These are phyloP conservation scores for Beverwykella pulmonaria DNA, from an alignment of 495 filamentous ascomycete genomes.

Conservation along the genomic window DNA sequence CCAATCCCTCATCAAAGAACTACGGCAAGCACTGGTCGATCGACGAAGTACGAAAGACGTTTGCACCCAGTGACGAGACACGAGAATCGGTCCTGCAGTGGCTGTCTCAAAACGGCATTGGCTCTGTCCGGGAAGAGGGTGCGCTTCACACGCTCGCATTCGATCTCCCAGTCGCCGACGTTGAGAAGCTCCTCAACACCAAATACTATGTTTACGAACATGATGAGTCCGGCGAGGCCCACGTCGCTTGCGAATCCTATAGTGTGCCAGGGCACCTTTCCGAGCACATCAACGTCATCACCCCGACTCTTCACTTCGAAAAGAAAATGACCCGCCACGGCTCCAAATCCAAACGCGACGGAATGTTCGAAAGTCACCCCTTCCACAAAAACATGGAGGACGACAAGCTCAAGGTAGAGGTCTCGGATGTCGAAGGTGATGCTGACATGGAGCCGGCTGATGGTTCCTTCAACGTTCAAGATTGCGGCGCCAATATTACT, in stretches of 20 bases:
- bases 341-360: slow-evolving; percentile 22
- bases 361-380: slow-evolving; percentile 49
- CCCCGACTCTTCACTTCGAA: slow-evolving; percentile 58
- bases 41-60: slow-evolving; percentile 46
- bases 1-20: slow-evolving; percentile 47
- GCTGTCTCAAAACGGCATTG: slow-evolving; percentile 46
- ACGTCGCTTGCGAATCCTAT: slow-evolving; percentile 50
- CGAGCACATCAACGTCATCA: slow-evolving; percentile 64
- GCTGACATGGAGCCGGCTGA: neutral
- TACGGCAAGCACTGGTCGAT: slow-evolving; percentile 49
- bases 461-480: slow-evolving; percentile 4
- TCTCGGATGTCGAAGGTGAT: neutral
- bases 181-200: slow-evolving; percentile 50
- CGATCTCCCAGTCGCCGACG: slow-evolving; percentile 42
- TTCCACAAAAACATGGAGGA: slow-evolving; percentile 35
- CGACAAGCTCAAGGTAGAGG: neutral
- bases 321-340: neutral
- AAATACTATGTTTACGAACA: slow-evolving; percentile 50
- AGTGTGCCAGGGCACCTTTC: slow-evolving; percentile 56
- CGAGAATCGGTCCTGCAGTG: slow-evolving; percentile 46
- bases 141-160: slow-evolving; percentile 49
- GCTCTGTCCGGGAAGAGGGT: slow-evolving; percentile 36
- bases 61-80: slow-evolving; percentile 44
- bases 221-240: slow-evolving; percentile 43
- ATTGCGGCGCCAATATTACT: slow-evolving; percentile 54